A percentile compares a stretch with the other conserved stretches of the same genome.
phyloP scores from a whole-genome alignment of 2,329 filamentous ascomycete genomes.

The Aspergillus puulaauensis region DNA sequence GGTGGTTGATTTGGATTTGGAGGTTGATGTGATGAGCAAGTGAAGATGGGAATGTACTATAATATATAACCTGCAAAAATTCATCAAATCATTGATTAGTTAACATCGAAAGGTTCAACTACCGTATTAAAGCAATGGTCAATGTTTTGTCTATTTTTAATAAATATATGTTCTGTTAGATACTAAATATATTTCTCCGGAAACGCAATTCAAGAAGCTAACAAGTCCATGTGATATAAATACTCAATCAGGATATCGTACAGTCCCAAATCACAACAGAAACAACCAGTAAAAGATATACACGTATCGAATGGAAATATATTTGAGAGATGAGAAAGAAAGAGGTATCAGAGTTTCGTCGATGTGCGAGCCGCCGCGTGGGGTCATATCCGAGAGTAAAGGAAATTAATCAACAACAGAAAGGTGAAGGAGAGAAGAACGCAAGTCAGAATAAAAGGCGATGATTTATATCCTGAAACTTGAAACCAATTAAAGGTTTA shows the following conservation, averaged over 20 bases:
- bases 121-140: background rate
- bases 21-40: background rate
- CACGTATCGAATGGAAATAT: conserved; percentile 10
- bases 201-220: background rate
- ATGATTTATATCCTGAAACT: background rate
- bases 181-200: background rate
- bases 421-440: conserved; percentile 12
- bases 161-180: background rate
- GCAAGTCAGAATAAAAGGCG: background rate
- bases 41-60: too few species aligned
- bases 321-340: conserved; percentile 6
- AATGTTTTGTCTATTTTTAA: background rate
- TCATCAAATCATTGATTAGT: background rate
- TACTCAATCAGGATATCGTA: conserved; percentile 10
- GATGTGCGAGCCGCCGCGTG: conserved; percentile 8
- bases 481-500: conserved; percentile 15
- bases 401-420: conserved; percentile 7
- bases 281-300: conserved; percentile 8
- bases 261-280: conserved; percentile 8
- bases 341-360: conserved; percentile 5
- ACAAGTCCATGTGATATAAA: background rate
- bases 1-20: conserved; percentile 53
- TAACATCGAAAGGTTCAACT: too few species aligned
- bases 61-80: too few species aligned
- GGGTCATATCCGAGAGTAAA: conserved; percentile 11